These are phyloP conservation scores for Solanum hybrid DNA, from an alignment of 305 asterid genomes.

Conservation along the genomic window DNA sequence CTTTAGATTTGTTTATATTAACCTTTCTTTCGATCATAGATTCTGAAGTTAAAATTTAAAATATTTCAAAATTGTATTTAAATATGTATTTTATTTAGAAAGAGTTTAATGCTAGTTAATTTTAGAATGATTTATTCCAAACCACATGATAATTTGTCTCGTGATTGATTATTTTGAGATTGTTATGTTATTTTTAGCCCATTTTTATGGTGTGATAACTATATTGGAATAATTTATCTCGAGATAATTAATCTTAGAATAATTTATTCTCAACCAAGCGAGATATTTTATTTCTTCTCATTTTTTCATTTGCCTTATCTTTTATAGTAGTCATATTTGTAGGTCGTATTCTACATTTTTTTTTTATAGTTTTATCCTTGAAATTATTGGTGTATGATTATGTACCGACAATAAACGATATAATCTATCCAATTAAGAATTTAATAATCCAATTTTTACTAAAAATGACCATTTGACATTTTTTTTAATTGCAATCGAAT, in stretches of 20 bases:
- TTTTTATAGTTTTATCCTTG: neutral
- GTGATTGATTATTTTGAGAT: neutral
- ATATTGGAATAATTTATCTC: neutral
- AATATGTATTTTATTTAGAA: neutral
- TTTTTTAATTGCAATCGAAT: neutral
- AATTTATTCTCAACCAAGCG: neutral
- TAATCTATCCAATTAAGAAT: no score
- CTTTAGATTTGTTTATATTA: neutral
- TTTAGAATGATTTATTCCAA: neutral
- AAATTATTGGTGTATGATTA: neutral
- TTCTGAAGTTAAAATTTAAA: neutral
- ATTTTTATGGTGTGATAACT: neutral
- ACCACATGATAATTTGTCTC: neutral
- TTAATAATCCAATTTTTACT: no score
- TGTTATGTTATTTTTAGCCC: neutral
- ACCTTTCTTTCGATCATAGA: accelerated
- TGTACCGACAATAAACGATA: neutral
- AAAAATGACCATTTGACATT: neutral
- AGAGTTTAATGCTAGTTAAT: neutral
- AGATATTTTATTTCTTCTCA: neutral
- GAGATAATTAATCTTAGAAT: neutral
- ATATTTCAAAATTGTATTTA: neutral
- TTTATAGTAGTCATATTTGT: neutral
- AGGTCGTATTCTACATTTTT: neutral
- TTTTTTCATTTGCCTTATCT: neutral